These are phyloP conservation scores for Grosmannia clavigera DNA, from an alignment of 2,329 filamentous ascomycete genomes.

Conservation along the genomic window DNA sequence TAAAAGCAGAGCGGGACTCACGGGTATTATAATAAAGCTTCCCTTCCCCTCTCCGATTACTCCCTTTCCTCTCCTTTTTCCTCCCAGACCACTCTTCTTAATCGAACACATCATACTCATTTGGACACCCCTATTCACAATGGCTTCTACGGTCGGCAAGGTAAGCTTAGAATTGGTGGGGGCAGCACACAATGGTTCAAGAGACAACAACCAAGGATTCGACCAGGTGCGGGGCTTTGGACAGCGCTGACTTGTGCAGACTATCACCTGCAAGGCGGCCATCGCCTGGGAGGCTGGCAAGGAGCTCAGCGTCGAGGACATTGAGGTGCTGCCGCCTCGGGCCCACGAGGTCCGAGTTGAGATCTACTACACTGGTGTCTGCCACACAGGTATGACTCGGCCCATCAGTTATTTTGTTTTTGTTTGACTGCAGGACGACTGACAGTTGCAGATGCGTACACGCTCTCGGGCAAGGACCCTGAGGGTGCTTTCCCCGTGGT, in stretches of 20 bases:
- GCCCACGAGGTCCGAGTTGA: constrained; percentile 94
- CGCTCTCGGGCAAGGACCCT: constrained; percentile 88
- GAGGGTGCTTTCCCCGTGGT: constrained; percentile 88
- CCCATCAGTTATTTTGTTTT: too few relatives aligned
- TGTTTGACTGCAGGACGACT: too few relatives aligned
- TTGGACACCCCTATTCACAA: constrained; percentile 14
- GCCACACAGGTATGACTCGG: constrained; percentile 66
- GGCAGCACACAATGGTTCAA: not conserved
- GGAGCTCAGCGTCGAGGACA: constrained; percentile 76
- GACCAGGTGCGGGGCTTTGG: not conserved
- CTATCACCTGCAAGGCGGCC: constrained; percentile 93
- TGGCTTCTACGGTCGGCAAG: constrained; percentile 42
- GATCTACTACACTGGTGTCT: constrained; percentile 96
- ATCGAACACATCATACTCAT: not conserved
- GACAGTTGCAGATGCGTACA: constrained; percentile 60
- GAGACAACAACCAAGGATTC: not conserved
- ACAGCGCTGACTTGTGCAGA: constrained; percentile 42
- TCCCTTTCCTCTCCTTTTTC: not conserved
- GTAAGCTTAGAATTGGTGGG: constrained; percentile 20
- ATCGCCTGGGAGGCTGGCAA: constrained; percentile 96
- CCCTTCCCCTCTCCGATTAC: not conserved
- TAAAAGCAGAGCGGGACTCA: not conserved
- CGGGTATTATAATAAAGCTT: not conserved
- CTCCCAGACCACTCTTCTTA: not conserved
- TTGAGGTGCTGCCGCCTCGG: constrained; percentile 80